Percentiles rank a stretch among this genome's conserved stretches.
These are phyloP conservation scores for Xylaria sp. DNA, from an alignment of 2,329 filamentous ascomycete species.

Conservation along the genomic window DNA sequence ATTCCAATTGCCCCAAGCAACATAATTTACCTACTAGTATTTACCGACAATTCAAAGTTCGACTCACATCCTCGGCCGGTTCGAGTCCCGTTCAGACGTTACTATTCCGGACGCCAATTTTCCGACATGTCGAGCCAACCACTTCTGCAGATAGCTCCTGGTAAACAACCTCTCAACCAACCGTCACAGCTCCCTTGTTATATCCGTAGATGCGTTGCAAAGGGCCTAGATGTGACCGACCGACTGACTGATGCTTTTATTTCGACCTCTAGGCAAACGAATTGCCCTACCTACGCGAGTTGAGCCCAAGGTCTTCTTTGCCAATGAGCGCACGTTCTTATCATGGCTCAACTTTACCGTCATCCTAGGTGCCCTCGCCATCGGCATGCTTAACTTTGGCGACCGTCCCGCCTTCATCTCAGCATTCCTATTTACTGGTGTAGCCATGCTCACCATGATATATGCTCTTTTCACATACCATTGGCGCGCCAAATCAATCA, in stretches of 20 bases:
- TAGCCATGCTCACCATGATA: conserved; percentile 93
- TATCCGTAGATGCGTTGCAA: not conserved
- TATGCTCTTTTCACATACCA: conserved; percentile 96
- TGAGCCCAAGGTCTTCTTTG: conserved; percentile 99
- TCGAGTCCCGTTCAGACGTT: not conserved
- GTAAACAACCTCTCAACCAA: conserved; percentile 53
- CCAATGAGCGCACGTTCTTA: conserved; percentile 98
- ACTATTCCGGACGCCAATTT: not conserved
- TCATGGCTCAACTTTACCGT: conserved; percentile 99
- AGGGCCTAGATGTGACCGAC: not conserved
- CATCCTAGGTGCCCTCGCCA: conserved; percentile 92
- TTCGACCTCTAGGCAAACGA: conserved; percentile 77
- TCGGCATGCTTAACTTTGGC: conserved; percentile 98
- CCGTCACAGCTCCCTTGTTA: not conserved
- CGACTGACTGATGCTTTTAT: conserved; percentile 1
- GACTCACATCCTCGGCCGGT: not conserved
- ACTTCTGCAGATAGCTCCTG: conserved; percentile 90
- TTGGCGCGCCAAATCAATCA: conserved; percentile 93
- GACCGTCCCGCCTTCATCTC: conserved; percentile 93
- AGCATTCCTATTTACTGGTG: conserved; percentile 89
- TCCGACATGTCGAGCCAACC: conserved; percentile 87
- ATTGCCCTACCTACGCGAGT: conserved; percentile 97
- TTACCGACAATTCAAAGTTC: not conserved
- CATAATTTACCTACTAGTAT: too few species aligned
- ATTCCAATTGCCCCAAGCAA: too few species aligned